These are phyloP conservation scores for Fusarium sarcochroum DNA, from an alignment of 2,329 filamentous ascomycete genomes.

Conservation along the genomic window DNA sequence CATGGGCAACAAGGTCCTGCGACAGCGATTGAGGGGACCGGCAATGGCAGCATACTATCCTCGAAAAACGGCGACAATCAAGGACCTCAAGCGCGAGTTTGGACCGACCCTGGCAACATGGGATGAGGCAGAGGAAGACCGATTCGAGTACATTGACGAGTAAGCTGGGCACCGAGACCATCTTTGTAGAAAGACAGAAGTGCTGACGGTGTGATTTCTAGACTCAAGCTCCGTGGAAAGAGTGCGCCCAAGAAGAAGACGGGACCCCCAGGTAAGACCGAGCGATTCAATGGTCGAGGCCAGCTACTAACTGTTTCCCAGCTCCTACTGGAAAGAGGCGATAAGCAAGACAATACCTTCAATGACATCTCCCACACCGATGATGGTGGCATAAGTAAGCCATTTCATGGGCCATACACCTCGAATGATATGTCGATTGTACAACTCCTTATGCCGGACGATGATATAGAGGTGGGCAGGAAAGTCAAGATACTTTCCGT, in stretches of 20 bases:
- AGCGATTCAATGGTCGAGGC: too few species aligned
- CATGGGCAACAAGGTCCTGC: constrained; percentile 91
- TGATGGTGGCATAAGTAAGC: constrained; percentile 1
- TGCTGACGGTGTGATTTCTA: constrained; percentile 57
- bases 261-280: constrained; percentile 58
- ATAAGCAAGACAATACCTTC: constrained; percentile 40
- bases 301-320: constrained; percentile 37
- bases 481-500: constrained; percentile 8
- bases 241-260: constrained; percentile 91
- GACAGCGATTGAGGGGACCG: constrained; percentile 89
- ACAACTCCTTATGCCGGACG: constrained; percentile 1
- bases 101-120: constrained; percentile 75
- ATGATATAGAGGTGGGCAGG: constrained; percentile 6
- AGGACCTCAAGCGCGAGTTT: constrained; percentile 80
- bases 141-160: constrained; percentile 81
- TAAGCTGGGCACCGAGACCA: constrained; percentile 54
- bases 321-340: constrained; percentile 52
- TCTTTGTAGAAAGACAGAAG: neutral
- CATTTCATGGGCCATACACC: neutral
- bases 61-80: constrained; percentile 76
- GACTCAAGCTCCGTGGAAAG: constrained; percentile 85
- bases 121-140: constrained; percentile 83
- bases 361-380: constrained; percentile 31
- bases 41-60: constrained; percentile 91
- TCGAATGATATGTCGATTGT: constrained; percentile 1